A percentile compares a stretch with the other conserved stretches of the same genome.
These are phyloP conservation scores for Aureobasidium sp. DNA, from an alignment of 2,329 filamentous ascomycete species.

Conservation along the genomic window DNA sequence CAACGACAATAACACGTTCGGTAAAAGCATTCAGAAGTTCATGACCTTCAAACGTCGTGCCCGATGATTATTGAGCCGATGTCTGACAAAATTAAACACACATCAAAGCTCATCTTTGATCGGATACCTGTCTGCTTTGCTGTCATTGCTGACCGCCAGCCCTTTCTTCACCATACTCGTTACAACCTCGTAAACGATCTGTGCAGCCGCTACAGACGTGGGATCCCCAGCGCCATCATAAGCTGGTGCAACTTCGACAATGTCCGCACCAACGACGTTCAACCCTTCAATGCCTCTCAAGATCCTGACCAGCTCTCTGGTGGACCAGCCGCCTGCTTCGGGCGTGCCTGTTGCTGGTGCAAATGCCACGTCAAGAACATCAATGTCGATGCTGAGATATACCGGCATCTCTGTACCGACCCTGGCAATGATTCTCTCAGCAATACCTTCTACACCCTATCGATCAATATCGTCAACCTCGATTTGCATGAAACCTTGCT, in stretches of 20 bases:
- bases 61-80: neutral
- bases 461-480: conserved; percentile 81
- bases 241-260: conserved; percentile 80
- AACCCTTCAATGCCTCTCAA: conserved; percentile 72
- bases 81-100: neutral
- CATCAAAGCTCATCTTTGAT: neutral
- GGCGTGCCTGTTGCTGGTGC: conserved; percentile 72
- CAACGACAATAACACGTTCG: neutral
- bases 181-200: conserved; percentile 80
- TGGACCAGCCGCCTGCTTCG: conserved; percentile 87
- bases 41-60: neutral
- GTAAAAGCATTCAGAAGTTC: neutral
- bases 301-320: conserved; percentile 76
- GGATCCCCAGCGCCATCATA: conserved; percentile 76
- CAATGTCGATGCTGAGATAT: conserved; percentile 77
- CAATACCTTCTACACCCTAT: conserved; percentile 62
- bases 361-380: conserved; percentile 67
- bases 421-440: conserved; percentile 61
- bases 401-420: conserved; percentile 56
- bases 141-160: neutral
- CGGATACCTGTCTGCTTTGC: neutral
- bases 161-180: conserved; percentile 59
- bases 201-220: conserved; percentile 76
- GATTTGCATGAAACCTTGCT: conserved; percentile 73
- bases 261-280: conserved; percentile 81